phyloP scores from a whole-genome alignment of 2,329 filamentous ascomycete species.

The Proliferodiscus dingleyae region DNA sequence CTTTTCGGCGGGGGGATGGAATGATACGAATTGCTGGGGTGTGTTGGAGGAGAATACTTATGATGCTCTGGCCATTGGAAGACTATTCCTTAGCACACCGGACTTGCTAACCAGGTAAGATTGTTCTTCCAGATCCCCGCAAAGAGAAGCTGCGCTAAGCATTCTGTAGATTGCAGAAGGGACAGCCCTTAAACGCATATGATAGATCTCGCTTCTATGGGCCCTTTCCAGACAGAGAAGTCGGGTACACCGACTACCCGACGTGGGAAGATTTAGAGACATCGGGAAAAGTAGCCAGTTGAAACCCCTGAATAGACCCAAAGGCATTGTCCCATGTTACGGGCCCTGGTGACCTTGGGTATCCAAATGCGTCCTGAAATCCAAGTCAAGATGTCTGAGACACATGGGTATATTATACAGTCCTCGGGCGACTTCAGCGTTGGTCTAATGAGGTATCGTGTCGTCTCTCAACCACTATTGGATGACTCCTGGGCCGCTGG shows the following conservation, averaged over 20 bases:
- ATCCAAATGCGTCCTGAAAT: background rate
- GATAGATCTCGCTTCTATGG: constrained; percentile 43
- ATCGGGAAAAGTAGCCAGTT: constrained; percentile 4
- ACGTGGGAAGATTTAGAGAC: constrained; percentile 18
- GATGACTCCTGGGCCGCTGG: background rate
- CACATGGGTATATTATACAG: too few relatives aligned
- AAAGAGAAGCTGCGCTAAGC: background rate
- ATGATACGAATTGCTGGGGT: constrained; percentile 45
- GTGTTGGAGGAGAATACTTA: constrained; percentile 43
- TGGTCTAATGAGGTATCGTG: too few relatives aligned
- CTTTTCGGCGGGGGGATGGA: constrained; percentile 51
- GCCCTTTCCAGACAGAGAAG: constrained; percentile 32
- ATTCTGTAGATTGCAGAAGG: constrained; percentile 34
- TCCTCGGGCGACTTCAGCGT: too few relatives aligned
- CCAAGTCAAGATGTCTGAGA: too few relatives aligned
- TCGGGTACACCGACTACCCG: constrained; percentile 37
- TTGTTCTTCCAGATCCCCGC: background rate
- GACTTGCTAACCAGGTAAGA: constrained; percentile 38
- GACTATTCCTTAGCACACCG: constrained; percentile 45
- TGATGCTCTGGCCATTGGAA: constrained; percentile 43
- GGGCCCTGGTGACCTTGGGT: too few relatives aligned
- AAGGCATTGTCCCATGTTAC: background rate
- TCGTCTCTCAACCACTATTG: background rate
- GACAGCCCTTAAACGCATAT: constrained; percentile 37
- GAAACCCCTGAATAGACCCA: background rate